Evolutionary conservation across 2,329 filamentous ascomycete genomes (phyloP).

Genomic region (Diaporthe citriasiana): DNA sequence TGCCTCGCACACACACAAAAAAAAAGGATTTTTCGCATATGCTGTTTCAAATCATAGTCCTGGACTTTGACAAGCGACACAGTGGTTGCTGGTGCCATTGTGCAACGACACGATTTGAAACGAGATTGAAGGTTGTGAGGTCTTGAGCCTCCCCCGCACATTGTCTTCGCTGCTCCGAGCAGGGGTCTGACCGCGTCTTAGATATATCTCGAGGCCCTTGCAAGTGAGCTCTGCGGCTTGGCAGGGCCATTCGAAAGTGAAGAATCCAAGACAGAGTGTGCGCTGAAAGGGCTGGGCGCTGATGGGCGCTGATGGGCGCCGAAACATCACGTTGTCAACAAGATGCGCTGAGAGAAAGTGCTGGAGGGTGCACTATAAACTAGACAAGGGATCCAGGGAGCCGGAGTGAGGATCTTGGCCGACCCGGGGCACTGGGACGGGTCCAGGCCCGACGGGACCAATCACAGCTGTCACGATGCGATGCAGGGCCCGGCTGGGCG

Average conservation of each 20-base stretch:
- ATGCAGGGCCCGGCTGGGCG: slow-evolving; percentile 28
- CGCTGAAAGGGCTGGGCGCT: slow-evolving; percentile 8
- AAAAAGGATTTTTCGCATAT: background rate
- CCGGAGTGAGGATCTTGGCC: slow-evolving; percentile 19
- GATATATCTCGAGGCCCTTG: background rate
- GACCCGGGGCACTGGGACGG: slow-evolving; percentile 29
- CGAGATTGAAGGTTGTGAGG: slow-evolving; percentile 5
- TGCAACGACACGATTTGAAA: background rate
- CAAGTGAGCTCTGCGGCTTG: background rate
- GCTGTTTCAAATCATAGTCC: background rate
- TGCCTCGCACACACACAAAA: background rate
- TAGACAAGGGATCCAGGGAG: slow-evolving; percentile 22
- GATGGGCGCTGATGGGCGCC: slow-evolving; percentile 4
- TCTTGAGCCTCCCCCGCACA: background rate
- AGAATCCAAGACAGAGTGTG: background rate
- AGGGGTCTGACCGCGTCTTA: slow-evolving; percentile 16
- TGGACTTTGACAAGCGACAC: background rate
- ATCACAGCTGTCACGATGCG: slow-evolving; percentile 18
- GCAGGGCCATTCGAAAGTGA: background rate
- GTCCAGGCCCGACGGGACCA: slow-evolving; percentile 11
- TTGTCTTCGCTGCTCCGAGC: background rate
- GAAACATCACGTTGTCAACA: background rate
- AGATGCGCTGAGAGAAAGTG: background rate
- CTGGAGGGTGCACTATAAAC: background rate
- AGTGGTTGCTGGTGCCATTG: background rate